Evolutionary conservation across 257 asterid species (phyloP).

Genomic region (Echium plantagineum): DNA sequence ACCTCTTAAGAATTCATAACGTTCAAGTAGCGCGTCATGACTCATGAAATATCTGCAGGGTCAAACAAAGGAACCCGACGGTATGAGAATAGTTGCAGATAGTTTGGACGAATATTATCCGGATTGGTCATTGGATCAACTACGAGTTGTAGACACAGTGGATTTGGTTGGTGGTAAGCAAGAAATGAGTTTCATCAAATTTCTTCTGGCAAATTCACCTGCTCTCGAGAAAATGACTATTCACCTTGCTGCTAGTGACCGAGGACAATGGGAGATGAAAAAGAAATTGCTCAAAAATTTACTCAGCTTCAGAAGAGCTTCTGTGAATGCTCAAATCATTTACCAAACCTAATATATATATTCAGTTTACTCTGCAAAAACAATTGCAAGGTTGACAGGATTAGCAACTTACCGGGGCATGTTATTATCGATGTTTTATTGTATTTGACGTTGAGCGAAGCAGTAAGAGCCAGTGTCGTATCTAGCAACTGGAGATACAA

Average conservation of each 20-base stretch:
- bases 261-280: conserved; percentile 60
- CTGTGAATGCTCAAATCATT: conserved; percentile 55
- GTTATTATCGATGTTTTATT: too few relatives aligned
- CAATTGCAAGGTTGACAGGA: too few relatives aligned
- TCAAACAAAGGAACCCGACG: conserved; percentile 52
- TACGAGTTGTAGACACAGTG: conserved; percentile 51
- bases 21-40: too few relatives aligned
- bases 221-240: conserved; percentile 72
- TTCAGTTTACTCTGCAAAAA: too few relatives aligned
- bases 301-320: conserved; percentile 76
- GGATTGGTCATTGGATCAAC: conserved; percentile 35
- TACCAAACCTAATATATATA: too few relatives aligned
- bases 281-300: conserved; percentile 78
- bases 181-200: conserved; percentile 64
- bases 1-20: too few relatives aligned
- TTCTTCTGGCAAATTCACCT: conserved; percentile 60
- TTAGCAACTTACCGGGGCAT: too few relatives aligned
- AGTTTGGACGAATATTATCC: conserved; percentile 26
- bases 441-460: too few relatives aligned
- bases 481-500: too few relatives aligned
- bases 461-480: too few relatives aligned
- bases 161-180: conserved; percentile 45
- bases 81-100: conserved; percentile 13
- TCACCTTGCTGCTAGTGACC: conserved; percentile 48
- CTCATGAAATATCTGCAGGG: conserved; percentile 31